phyloP scores from a whole-genome alignment of 2,329 filamentous ascomycete genomes.

The Ophioceras dolichostomum region DNA sequence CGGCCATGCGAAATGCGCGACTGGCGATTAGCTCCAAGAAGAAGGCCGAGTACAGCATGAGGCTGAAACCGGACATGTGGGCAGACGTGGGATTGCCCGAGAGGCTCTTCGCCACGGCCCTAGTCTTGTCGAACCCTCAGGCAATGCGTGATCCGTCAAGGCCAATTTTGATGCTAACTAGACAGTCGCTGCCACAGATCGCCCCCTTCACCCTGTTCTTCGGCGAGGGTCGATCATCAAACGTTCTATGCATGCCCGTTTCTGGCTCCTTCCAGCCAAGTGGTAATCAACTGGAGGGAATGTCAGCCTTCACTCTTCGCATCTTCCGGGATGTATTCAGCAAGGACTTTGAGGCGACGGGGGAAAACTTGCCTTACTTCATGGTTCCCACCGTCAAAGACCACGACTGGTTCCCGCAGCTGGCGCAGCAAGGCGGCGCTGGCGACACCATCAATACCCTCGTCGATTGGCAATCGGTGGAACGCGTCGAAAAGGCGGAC shows the following conservation, averaged over 20 bases:
- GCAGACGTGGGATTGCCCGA: constrained; percentile 29
- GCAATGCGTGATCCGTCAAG: constrained; percentile 46
- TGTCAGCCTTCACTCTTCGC: constrained; percentile 64
- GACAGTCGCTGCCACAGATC: constrained; percentile 49
- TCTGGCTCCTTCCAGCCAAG: constrained; percentile 27
- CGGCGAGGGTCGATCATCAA: constrained; percentile 46
- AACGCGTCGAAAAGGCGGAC: constrained; percentile 8
- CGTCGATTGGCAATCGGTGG: constrained; percentile 14
- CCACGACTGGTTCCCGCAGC: background rate
- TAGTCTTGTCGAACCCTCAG: constrained; percentile 45
- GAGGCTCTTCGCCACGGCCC: constrained; percentile 45
- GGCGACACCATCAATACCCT: background rate
- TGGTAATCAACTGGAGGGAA: constrained; percentile 29
- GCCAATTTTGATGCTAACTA: constrained; percentile 60
- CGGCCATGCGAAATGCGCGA: constrained; percentile 75
- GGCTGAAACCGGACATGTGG: constrained; percentile 71
- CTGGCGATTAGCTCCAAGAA: constrained; percentile 74
- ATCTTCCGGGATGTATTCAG: constrained; percentile 81
- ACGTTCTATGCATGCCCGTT: constrained; percentile 37
- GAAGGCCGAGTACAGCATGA: constrained; percentile 62
- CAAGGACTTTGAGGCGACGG: constrained; percentile 60
- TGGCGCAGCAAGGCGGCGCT: too few species aligned
- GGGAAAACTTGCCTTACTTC: constrained; percentile 67
- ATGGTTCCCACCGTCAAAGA: constrained; percentile 44
- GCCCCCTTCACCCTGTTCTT: constrained; percentile 64